Evolutionary conservation across 768 basidiomycete genomes (phyloP).

Genomic region (Kondoa malvinella): DNA sequence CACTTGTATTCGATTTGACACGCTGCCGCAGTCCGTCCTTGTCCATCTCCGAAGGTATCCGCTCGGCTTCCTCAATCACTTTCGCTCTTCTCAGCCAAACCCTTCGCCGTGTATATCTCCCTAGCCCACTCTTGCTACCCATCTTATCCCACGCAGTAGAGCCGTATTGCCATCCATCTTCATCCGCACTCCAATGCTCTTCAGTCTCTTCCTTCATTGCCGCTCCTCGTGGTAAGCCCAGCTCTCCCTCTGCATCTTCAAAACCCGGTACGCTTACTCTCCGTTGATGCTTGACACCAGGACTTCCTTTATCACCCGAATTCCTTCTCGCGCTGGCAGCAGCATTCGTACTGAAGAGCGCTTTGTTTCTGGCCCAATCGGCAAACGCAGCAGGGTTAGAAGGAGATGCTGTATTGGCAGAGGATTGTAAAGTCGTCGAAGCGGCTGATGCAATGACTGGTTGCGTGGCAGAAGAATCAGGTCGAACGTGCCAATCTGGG

Average conservation of each 20-base stretch:
- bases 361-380: constrained; percentile 4
- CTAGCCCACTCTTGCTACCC: constrained; percentile 34
- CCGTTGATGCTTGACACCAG: not conserved
- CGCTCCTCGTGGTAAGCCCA: constrained; percentile 14
- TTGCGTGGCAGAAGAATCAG: constrained; percentile 5
- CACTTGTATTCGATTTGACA: not conserved
- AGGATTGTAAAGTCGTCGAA: not conserved
- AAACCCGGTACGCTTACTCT: not conserved
- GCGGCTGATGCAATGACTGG: constrained; percentile 4
- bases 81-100: constrained; percentile 27
- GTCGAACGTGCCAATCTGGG: constrained; percentile 35
- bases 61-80: constrained; percentile 22
- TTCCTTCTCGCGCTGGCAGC: not conserved
- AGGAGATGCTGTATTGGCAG: not conserved
- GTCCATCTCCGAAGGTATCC: constrained; percentile 6
- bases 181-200: constrained; percentile 29
- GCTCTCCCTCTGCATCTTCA: constrained; percentile 11
- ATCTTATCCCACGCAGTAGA: constrained; percentile 37
- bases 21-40: not conserved
- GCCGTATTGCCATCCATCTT: constrained; percentile 36
- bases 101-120: constrained; percentile 28
- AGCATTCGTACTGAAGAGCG: constrained; percentile 6
- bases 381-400: constrained; percentile 5
- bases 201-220: not conserved
- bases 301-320: not conserved